Base-by-base conservation (phyloP, 306 rosid genomes). In the Neltuma alba region DNA sequence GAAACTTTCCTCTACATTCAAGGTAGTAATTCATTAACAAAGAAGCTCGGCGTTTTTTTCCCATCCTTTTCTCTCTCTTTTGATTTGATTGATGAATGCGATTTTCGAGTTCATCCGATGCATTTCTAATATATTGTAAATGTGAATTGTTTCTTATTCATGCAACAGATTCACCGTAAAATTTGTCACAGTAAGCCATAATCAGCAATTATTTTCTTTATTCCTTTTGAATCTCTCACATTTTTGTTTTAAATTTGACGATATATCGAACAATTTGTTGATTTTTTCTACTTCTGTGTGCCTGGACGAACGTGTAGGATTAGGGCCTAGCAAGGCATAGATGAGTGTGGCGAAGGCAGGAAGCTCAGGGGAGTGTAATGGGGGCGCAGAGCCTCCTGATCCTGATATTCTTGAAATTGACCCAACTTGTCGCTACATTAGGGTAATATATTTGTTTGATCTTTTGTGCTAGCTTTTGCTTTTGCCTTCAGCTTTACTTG, bases 321-420 rank as follows among this genome's bases (percentile, higher is more conserved):
- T 38, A 25, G 45, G 50, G 78, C 54, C n/a, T 72, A 76, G 68
- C 36, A 31, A 72, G 64, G 69, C 47, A 72, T 41, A 79, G 68
- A 83, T 80, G 87, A 83, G 86, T 79, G 41, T 73, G 44, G 44
- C 5, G 18, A 60, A 60, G 4, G 55, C 72, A 15, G 85, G 60
- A 74, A 74, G 74, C 79, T 82, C 85, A 34, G 86, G 74, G 47
- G 84, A 84, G 18, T 85, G 73, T 74, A 58, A 31, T 4, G 73
- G 70, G 63, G 74, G 48, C 75, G 80, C 63, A 7, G 87, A 83
- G 72, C 86, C 87, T 58, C 87, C 87, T 13, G 89, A 88, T 84
- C 88, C 92, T 9, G 86, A 89, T 78, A 77, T 89, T 64, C 83
- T 86, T 52, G 92, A 89, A 76, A 78, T 73, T 78, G 92, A 89